phyloP scores from a whole-genome alignment of 2,329 filamentous ascomycete genomes.

The Diaporthe eres region DNA sequence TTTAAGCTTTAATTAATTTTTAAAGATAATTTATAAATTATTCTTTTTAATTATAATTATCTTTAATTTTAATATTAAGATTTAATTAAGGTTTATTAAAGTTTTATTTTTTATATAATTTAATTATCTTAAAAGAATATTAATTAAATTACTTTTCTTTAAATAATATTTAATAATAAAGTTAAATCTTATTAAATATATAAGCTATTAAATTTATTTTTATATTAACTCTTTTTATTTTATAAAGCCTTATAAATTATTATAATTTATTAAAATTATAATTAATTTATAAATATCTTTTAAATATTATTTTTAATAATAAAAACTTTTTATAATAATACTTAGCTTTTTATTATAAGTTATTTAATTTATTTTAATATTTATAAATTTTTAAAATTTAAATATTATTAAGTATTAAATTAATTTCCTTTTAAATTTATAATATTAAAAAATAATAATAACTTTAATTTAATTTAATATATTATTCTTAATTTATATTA shows the following conservation, averaged over 20 bases:
- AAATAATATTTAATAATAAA: neutral
- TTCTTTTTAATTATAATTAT: neutral
- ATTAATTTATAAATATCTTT: neutral
- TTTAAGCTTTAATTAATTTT: neutral
- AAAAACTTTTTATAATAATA: no score
- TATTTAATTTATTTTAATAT: no score
- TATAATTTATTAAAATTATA: neutral
- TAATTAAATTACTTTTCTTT: neutral
- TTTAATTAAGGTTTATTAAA: neutral
- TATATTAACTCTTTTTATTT: neutral
- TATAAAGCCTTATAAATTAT: neutral
- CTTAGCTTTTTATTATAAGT: no score
- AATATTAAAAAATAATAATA: neutral
- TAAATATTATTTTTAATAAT: neutral
- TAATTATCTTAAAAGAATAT: neutral
- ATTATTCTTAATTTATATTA: no score
- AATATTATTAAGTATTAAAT: no score
- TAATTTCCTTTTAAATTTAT: neutral
- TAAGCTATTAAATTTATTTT: neutral
- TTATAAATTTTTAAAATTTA: no score
- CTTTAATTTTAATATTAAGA: neutral
- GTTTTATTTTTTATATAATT: neutral
- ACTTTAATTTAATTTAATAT: neutral
- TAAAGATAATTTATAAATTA: neutral
- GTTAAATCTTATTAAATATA: neutral